Evolutionary conservation across 805 yeast genomes (phyloP).

Genomic region (Monosporozyma yasuniensis): DNA sequence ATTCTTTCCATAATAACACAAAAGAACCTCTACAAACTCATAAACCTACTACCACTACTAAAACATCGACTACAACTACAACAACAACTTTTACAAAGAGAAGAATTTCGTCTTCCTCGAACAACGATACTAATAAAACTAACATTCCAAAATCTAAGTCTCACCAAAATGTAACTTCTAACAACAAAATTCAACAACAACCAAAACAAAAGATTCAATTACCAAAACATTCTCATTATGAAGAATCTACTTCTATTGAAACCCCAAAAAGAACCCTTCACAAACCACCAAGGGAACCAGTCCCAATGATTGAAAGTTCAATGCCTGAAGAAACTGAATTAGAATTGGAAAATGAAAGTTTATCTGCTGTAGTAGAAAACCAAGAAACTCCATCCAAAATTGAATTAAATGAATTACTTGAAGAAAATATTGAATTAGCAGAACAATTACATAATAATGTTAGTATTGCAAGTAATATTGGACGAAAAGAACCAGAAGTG

Average conservation of each 20-base stretch:
- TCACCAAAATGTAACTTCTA: neutral
- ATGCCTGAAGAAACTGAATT: conserved; percentile 22
- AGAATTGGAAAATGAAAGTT: conserved; percentile 14
- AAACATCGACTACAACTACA: too few relatives aligned
- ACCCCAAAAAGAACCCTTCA: neutral
- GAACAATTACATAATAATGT: neutral
- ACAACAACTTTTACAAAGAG: neutral
- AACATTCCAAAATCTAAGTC: neutral
- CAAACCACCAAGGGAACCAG: neutral
- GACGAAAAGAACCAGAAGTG: neutral
- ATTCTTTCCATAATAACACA: neutral
- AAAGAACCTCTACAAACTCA: neutral
- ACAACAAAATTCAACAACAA: neutral
- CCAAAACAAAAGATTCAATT: neutral
- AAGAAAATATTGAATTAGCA: conserved; percentile 5
- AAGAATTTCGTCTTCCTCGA: neutral
- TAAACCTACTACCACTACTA: neutral
- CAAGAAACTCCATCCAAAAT: neutral
- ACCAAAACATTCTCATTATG: neutral
- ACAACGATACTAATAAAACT: neutral
- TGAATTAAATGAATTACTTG: conserved; percentile 4
- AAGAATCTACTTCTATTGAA: neutral
- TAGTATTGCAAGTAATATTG: neutral
- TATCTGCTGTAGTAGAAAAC: neutral
- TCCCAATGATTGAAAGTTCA: conserved; percentile 16